Evolutionary conservation across 2,329 filamentous ascomycete species (phyloP), one percentile per base, ranked within the genome.

Genomic region (Colletotrichum sp.): DNA sequence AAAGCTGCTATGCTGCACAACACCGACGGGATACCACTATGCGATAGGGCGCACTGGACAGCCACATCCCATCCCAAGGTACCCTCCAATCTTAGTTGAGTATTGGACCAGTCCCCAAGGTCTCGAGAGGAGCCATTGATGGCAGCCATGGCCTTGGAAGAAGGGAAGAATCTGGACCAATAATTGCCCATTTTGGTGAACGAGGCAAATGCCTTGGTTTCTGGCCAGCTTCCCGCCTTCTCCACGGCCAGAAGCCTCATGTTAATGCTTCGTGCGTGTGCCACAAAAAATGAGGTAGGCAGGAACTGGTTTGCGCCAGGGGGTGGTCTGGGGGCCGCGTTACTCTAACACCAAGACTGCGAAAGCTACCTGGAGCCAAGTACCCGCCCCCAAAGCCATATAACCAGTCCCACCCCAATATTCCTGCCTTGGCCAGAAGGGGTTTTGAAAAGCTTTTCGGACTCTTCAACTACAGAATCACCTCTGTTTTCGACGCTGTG

Each of bases 351-450:
- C 22, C 32, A 49, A 34, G 64, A 65, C n/a, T 55, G 63, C 19
- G 19, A 49, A 30, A 67, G 73, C 72, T 70, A 76, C 73, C 39
- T 76, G 25, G 27, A 64, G 44, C 27, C 27, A 64, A 76, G 70
- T 76, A 64, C 59, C 55, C 22, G n/a, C 34, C 64, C 65, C 57
- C 57, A 34, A 44, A 32, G 25, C 63, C 63, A 72, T 72, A 73
- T 65, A 73, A 76, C 64, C 39, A 76, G 73, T 76, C 70, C 70
- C 73, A 73, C 73, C 57, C 64, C 44, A 30, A 49, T 34, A 52
- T 32, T 32, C 44, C 39, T n/a, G 34, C 11, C 44, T 22, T 44
- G 39, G 4, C 8, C 5, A 15, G 19, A 62, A n/a, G 8, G 49
- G 22, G 8, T 11, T 34, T 64, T 36, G 64, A 69, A 76, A 76